Percentiles rank a stretch among this genome's conserved stretches.
Conservation (phyloP, 768 basidiomycete species). For the Hypsizygus marmoreus region DNA sequence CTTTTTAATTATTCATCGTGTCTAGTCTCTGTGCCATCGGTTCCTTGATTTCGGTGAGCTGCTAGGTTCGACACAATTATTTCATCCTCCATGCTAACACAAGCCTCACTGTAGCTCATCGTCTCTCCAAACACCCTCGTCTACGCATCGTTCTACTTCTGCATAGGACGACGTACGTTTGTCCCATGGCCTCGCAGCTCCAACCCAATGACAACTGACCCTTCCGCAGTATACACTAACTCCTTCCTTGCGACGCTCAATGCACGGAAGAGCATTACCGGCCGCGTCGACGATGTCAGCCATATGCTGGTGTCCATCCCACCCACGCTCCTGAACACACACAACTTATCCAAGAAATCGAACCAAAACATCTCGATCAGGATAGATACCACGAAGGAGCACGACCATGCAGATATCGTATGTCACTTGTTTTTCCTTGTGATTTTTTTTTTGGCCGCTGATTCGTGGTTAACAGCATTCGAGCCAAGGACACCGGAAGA, state of each 20-base stretch:
- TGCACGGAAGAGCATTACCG: conserved; percentile 39
- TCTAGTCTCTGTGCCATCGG: conserved; percentile 46
- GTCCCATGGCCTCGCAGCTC: not conserved
- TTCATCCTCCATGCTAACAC: not conserved
- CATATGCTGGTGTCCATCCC: conserved; percentile 36
- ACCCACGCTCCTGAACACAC: conserved; percentile 23
- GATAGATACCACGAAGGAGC: conserved; percentile 33
- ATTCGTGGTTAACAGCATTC: no score
- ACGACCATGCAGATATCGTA: not conserved
- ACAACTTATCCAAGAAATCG: conserved; percentile 11
- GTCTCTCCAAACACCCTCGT: conserved; percentile 45
- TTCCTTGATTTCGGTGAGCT: conserved; percentile 52
- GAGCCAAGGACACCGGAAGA: no score
- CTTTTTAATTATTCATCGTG: not conserved
- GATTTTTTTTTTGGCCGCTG: not conserved
- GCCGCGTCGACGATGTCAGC: conserved; percentile 28
- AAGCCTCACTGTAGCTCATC: conserved; percentile 24
- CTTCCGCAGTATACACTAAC: conserved; percentile 47
- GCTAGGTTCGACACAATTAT: conserved; percentile 16
- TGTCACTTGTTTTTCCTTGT: not conserved
- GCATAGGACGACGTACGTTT: conserved; percentile 47
- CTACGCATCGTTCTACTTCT: conserved; percentile 56
- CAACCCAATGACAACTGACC: not conserved
- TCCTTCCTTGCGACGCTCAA: conserved; percentile 56
- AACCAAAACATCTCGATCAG: conserved; percentile 34